Base-by-base conservation (phyloP, 192 early-diverging fungal genomes). In the Phycomyces blakesleeanus region DNA sequence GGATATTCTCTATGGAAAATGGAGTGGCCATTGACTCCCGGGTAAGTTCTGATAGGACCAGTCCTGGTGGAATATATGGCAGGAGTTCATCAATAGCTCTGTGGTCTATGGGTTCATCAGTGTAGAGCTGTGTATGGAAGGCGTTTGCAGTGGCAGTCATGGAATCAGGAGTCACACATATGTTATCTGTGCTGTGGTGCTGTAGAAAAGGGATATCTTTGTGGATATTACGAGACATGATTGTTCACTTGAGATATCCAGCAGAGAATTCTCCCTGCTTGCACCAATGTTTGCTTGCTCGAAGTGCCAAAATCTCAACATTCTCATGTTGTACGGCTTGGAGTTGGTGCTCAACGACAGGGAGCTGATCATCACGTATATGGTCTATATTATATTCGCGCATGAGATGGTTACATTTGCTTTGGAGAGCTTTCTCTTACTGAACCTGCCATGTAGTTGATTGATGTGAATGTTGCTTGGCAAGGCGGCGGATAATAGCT, bases 241-340 rank as follows among this genome's bases (percentile, higher is more conserved):
- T 39, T 15, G 56, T 40, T 4, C 56, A 4, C n/a, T 57, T 57
- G 4, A 57, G 22, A 38, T 40, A 57, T 6, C 56, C 56, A 20
- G 56, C 56, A 40, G 29, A 38, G 51, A 24, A 24, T 53, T 53
- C 51, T 22, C 51, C 51, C 7, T 53, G 2, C 22, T 53, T 24
- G 12, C 51, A 10, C 51, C 51, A 53, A 11, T 53, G 51, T 22
- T 24, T 1, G 25, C 18, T 11, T 2, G 51, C 16, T 22, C 22
- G 16, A 25, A 51, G 50, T 7, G 50, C 50, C 5, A 15, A 6
- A 6, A 18, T 51, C 50, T 12, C 12, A 15, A 21, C 50, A 5
- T 6, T 7, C 6, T 51, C 50, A 15, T 51, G 7, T 18, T 51
- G 50, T 7, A 18, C 21, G 18, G 16, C 5, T 6, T 21, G 12